phyloP scores from a whole-genome alignment of 345 rosid genomes.

The Bruguiera gymnorhiza region DNA sequence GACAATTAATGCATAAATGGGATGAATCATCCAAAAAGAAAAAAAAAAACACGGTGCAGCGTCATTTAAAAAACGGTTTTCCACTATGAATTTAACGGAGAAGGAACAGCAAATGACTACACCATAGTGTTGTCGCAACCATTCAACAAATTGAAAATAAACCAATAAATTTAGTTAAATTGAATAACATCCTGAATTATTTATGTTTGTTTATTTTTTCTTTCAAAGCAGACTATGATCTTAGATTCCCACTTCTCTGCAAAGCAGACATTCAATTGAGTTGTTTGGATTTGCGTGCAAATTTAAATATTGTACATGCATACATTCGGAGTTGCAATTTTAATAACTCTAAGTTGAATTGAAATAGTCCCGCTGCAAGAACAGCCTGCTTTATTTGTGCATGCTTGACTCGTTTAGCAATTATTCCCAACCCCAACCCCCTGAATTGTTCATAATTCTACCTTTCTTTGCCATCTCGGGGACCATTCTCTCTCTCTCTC shows the following conservation, averaged over 20 bases:
- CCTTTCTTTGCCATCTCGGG: constrained; percentile 26
- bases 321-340: constrained; percentile 15
- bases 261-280: too few relatives aligned
- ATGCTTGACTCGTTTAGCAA: constrained; percentile 38
- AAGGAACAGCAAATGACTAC: too few relatives aligned
- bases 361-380: constrained; percentile 18
- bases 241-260: not conserved
- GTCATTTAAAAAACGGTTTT: too few relatives aligned
- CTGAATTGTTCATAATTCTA: constrained; percentile 34
- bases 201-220: not conserved
- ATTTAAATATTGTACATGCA: not conserved
- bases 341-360: constrained; percentile 12
- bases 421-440: constrained; percentile 36
- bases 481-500: constrained; percentile 33
- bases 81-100: too few relatives aligned
- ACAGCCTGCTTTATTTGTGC: constrained; percentile 31
- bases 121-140: too few relatives aligned
- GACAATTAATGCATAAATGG: too few relatives aligned
- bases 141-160: too few relatives aligned
- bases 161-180: too few relatives aligned
- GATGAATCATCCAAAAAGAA: too few relatives aligned
- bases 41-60: too few relatives aligned
- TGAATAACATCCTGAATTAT: too few relatives aligned
- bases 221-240: not conserved
- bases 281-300: not conserved